Percentiles rank a stretch among this genome's conserved stretches.
Conservation (phyloP, 139 green algal species). For the Chlamydomonas sphaeroides region DNA sequence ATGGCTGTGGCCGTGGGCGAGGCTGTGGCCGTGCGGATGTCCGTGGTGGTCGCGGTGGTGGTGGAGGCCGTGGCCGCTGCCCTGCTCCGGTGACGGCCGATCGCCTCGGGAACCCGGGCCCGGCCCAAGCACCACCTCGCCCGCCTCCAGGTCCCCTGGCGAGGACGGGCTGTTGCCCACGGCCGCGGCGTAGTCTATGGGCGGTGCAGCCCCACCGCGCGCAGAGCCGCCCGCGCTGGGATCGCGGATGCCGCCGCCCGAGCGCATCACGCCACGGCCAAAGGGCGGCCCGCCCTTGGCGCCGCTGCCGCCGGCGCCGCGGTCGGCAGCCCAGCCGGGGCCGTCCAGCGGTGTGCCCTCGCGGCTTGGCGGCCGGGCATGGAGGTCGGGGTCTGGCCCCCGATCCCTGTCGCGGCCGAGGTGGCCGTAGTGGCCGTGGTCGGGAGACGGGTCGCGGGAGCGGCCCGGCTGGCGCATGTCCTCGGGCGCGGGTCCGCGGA, state of each 20-base stretch:
- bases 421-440: too few species aligned
- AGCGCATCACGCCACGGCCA: too few species aligned
- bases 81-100: too few species aligned
- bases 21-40: too few species aligned
- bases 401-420: neutral
- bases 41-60: too few species aligned
- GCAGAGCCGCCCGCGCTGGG: too few species aligned
- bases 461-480: neutral
- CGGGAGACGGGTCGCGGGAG: slow-evolving; percentile 18
- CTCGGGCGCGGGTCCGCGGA: neutral
- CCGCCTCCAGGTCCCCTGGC: slow-evolving; percentile 33
- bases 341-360: slow-evolving; percentile 33
- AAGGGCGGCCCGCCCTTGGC: too few species aligned
- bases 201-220: too few species aligned
- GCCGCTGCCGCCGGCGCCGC: neutral
- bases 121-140: slow-evolving; percentile 15
- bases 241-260: too few species aligned
- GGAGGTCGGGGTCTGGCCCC: neutral
- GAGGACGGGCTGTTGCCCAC: neutral
- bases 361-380: neutral
- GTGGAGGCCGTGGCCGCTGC: too few species aligned
- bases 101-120: neutral
- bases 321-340: neutral
- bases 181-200: neutral
- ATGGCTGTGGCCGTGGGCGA: neutral